Base-by-base conservation (phyloP, 345 rosid genomes). In the Lepidium africanum region DNA sequence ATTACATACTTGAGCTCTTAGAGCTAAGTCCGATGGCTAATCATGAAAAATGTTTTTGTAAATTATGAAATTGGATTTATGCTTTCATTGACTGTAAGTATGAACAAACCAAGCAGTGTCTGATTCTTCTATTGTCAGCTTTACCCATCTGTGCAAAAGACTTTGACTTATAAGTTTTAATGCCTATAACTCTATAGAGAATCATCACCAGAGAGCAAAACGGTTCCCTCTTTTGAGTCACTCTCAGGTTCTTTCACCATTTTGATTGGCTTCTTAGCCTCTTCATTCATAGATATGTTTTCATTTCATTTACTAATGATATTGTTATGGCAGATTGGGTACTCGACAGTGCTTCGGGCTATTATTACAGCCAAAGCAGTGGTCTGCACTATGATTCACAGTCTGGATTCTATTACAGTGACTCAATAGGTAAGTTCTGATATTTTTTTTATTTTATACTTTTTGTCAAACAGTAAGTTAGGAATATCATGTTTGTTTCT, bases 321-420 rank as follows among this genome's bases (percentile, higher is more conserved):
- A 55, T 8, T 67, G 12, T 43, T 65, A 70, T 84, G 76, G 72
- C 91, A 89, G 99, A 77, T 37, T 91, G 99, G 97, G 79, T 71
- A 35, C 77, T 76, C 59, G 92, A 94, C 69, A 76, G 76, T 60
- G 75, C 82, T 65, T 87, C 90, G 0, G 87, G 96, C 38, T 94
- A 94, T 76, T 82, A 88, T 83, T 79, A 78, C 78, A 86, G 82
- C 56, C 68, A 62, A 55, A 77, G 60, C 48, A 84, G 78, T 47
- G 90, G 91, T 10, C 75, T 91, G n/a, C 81, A 77, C 74, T 84
- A 82, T 52, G 97, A 94, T 76, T 80, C 95, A 37, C 84, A 88
- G 43, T 91, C 96, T 2, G 92, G 97, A 63, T 94, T 94, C 75
- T 87, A 90, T 80, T 89, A 81, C 71, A 80, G 92, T 50, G 99